Evolutionary conservation across 2,329 filamentous ascomycete genomes (phyloP).

Genomic region (Venturia carpophila): DNA sequence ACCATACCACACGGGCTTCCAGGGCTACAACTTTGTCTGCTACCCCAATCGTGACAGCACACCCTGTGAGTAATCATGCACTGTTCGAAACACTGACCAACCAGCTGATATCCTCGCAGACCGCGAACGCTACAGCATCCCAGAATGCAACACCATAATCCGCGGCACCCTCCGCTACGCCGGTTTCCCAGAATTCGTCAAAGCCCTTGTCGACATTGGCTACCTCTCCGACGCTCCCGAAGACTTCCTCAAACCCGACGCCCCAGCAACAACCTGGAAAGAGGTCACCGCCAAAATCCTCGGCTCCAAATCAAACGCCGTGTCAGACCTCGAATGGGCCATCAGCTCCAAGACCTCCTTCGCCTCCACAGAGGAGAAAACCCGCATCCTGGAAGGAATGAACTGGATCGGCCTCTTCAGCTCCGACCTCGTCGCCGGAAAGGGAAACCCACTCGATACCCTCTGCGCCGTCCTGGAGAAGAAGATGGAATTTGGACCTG

Average conservation of each 20-base stretch:
- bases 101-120: constrained; percentile 29
- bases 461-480: constrained; percentile 80
- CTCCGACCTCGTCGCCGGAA: constrained; percentile 59
- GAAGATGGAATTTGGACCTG: constrained; percentile 82
- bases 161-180: constrained; percentile 78
- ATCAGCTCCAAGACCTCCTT: constrained; percentile 72
- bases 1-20: constrained; percentile 80
- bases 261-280: constrained; percentile 64
- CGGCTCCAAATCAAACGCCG: constrained; percentile 55
- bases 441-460: constrained; percentile 79
- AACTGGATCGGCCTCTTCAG: constrained; percentile 66
- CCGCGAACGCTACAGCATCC: constrained; percentile 83
- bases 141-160: constrained; percentile 81
- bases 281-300: constrained; percentile 75
- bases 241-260: constrained; percentile 50
- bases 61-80: constrained; percentile 38
- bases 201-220: constrained; percentile 77
- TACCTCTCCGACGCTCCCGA: constrained; percentile 69
- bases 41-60: constrained; percentile 93
- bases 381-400: constrained; percentile 62
- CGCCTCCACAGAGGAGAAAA: constrained; percentile 55
- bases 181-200: constrained; percentile 87
- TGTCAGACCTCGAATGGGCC: constrained; percentile 63
- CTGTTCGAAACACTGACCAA: too few relatives aligned
- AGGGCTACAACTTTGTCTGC: constrained; percentile 79